phyloP scores from a whole-genome alignment of 306 rosid species.

The Ormosia semicastrata region DNA sequence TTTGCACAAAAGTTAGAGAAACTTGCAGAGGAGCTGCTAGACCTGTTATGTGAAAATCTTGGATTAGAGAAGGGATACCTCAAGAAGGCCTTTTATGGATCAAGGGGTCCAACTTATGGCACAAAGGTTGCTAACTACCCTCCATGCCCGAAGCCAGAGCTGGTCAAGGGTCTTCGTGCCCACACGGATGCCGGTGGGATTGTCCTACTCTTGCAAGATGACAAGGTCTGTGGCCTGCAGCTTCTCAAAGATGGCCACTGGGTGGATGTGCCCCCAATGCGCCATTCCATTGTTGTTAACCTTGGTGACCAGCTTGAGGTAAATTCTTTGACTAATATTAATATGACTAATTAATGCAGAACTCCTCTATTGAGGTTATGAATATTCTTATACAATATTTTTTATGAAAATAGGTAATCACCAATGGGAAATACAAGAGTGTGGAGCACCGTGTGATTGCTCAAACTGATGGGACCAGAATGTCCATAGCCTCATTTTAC shows the following conservation, averaged over 20 bases:
- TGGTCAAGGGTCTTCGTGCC: constrained; percentile 74
- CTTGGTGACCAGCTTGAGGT: constrained; percentile 83
- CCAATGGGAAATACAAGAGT: constrained; percentile 80
- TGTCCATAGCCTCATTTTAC: constrained; percentile 81
- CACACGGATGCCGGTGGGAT: constrained; percentile 84
- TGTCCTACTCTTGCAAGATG: constrained; percentile 73
- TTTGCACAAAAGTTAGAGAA: constrained; percentile 55
- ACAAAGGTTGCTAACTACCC: constrained; percentile 82
- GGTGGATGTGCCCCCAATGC: constrained; percentile 80
- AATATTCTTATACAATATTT: not conserved
- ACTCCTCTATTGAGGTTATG: not conserved
- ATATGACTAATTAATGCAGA: not conserved
- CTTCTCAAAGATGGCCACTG: constrained; percentile 63
- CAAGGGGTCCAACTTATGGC: constrained; percentile 67
- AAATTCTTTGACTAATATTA: not conserved
- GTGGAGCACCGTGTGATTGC: constrained; percentile 73
- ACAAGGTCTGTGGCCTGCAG: constrained; percentile 77
- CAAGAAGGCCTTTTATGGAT: constrained; percentile 58
- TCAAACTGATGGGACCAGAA: constrained; percentile 52
- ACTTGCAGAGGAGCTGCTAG: constrained; percentile 64
- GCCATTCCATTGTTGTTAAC: constrained; percentile 75
- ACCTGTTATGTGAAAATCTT: constrained; percentile 71
- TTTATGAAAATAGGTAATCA: constrained; percentile 43
- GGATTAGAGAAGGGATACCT: constrained; percentile 63
- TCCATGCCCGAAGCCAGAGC: constrained; percentile 66